phyloP scores from a whole-genome alignment of 2,329 filamentous ascomycete genomes.

The Alternaria sp. region DNA sequence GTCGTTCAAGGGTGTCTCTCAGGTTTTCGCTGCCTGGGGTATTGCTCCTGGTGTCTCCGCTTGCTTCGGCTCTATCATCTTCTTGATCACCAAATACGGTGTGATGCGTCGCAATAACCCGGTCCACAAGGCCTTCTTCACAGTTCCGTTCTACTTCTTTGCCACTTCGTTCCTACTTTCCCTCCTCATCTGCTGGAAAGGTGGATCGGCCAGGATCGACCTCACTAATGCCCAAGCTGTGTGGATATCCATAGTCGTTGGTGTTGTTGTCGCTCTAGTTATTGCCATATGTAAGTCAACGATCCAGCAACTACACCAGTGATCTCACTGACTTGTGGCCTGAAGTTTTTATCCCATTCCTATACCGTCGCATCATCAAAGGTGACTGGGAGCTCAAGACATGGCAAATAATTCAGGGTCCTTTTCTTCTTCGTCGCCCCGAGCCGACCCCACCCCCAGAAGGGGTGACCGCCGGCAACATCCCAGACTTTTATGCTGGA shows the following conservation, averaged over 20 bases:
- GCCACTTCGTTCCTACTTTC: slow-evolving; percentile 63
- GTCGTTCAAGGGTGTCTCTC: slow-evolving; percentile 64
- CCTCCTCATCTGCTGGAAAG: slow-evolving; percentile 56
- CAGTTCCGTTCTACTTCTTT: slow-evolving; percentile 66
- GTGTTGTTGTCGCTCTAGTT: slow-evolving; percentile 61
- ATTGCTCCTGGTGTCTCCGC: slow-evolving; percentile 67
- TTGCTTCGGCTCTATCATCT: slow-evolving; percentile 63
- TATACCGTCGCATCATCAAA: slow-evolving; percentile 66
- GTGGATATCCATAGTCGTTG: slow-evolving; percentile 64
- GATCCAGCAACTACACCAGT: too few relatives aligned
- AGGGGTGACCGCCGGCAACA: slow-evolving; percentile 46
- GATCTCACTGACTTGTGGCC: background rate
- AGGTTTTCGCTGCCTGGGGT: slow-evolving; percentile 67
- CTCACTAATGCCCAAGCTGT: slow-evolving; percentile 61
- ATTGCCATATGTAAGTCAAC: slow-evolving; percentile 52
- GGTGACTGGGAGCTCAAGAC: slow-evolving; percentile 68
- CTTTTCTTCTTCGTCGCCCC: slow-evolving; percentile 59
- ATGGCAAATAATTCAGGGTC: slow-evolving; percentile 64
- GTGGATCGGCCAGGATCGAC: slow-evolving; percentile 56
- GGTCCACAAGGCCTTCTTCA: slow-evolving; percentile 57
- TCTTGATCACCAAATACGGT: slow-evolving; percentile 65
- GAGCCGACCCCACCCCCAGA: slow-evolving; percentile 54
- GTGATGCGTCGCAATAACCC: slow-evolving; percentile 65
- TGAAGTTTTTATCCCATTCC: slow-evolving; percentile 64
- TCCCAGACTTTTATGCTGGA: slow-evolving; percentile 66